Percentiles rank a stretch among this genome's conserved stretches.
These are phyloP conservation scores for Apiospora arundinis DNA, from an alignment of 2,329 filamentous ascomycete species.

Conservation along the genomic window DNA sequence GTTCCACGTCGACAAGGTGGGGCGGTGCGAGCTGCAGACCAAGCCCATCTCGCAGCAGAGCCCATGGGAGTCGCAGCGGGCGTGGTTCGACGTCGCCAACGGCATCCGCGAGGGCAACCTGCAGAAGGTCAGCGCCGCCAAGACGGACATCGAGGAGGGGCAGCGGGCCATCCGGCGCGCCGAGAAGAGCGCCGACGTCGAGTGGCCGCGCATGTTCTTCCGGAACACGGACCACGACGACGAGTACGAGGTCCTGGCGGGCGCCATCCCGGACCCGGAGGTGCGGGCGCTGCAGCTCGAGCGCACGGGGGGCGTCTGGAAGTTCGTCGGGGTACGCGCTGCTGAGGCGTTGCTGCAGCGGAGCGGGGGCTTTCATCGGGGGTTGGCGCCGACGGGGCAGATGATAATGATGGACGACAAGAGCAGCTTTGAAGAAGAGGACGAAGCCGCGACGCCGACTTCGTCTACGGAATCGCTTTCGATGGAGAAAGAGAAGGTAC, in stretches of 20 bases:
- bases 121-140: conserved; percentile 26
- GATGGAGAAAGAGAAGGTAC: background rate
- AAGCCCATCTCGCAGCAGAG: conserved; percentile 29
- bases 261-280: conserved; percentile 29
- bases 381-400: conserved; percentile 4
- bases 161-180: conserved; percentile 34
- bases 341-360: conserved; percentile 30
- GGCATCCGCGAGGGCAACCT: conserved; percentile 31
- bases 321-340: conserved; percentile 30
- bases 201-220: conserved; percentile 37
- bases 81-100: conserved; percentile 31
- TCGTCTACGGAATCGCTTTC: background rate
- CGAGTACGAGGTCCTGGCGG: conserved; percentile 32
- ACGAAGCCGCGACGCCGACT: background rate
- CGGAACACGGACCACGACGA: conserved; percentile 19
- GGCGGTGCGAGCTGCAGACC: conserved; percentile 25
- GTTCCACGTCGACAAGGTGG: conserved; percentile 31
- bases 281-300: conserved; percentile 23
- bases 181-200: conserved; percentile 26
- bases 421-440: background rate
- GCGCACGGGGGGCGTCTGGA: conserved; percentile 33
- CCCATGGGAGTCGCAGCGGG: conserved; percentile 35
- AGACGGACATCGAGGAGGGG: conserved; percentile 32
- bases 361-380: background rate
- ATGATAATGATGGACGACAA: background rate